phyloP scores from a whole-genome alignment of 306 rosid genomes.

The Echinosophora koreensis region DNA sequence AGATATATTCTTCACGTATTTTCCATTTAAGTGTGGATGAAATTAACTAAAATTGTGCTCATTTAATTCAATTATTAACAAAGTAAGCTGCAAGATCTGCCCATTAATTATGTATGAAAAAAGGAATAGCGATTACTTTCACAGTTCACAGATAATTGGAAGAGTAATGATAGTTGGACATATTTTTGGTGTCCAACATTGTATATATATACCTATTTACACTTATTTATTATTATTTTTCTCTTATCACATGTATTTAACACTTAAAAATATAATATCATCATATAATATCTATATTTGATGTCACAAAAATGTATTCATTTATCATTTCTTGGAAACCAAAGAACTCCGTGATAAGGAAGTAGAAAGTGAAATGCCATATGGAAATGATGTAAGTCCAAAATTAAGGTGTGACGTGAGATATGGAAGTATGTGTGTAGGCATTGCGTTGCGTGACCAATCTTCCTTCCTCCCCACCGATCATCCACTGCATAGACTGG shows the following conservation, averaged over 20 bases:
- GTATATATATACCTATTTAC: too few relatives aligned
- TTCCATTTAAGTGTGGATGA: background rate
- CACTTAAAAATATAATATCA: too few relatives aligned
- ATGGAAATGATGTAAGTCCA: background rate
- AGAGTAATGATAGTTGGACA: too few relatives aligned
- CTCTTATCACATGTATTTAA: too few relatives aligned
- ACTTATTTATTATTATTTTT: too few relatives aligned
- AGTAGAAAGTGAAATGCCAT: background rate
- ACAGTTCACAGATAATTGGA: too few relatives aligned
- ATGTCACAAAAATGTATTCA: too few relatives aligned
- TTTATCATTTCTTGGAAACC: too few relatives aligned
- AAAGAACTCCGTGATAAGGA: conserved; percentile 28
- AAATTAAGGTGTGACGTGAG: background rate
- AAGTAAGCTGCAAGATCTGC: background rate
- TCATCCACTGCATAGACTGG: conserved; percentile 12
- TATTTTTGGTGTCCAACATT: too few relatives aligned
- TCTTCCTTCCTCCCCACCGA: background rate
- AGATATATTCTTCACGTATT: background rate
- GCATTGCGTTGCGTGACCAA: conserved; percentile 35
- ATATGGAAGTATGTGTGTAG: background rate
- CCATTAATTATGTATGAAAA: too few relatives aligned
- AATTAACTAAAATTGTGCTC: background rate
- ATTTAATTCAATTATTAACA: background rate
- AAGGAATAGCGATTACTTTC: too few relatives aligned
- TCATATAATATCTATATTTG: too few relatives aligned